Evolutionary conservation across 2,329 filamentous ascomycete genomes (phyloP), one percentile per base, ranked within the genome.

Genomic region (Colletotrichum liriopes): DNA sequence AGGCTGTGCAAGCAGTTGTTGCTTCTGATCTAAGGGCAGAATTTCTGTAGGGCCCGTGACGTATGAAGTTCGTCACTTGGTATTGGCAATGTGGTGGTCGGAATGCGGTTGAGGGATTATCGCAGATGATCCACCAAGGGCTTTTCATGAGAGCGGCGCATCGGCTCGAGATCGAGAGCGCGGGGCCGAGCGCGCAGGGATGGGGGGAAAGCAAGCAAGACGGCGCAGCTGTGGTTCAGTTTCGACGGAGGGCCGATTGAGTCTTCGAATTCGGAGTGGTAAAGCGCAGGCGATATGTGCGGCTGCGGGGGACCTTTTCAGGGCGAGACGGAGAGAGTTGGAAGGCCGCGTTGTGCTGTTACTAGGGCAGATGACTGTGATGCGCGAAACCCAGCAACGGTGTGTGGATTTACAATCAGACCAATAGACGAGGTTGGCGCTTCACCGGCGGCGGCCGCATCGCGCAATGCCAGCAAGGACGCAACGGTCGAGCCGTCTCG

Each of bases 11-110:
- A 14, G 20, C 52, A n/a, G 18, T n/a, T 55, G 2, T 76, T 75
- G 75, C 78, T 81, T 73, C 77, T 84, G 76, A 84, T 82, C 79
- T 79, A 8, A 37, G 76, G 75, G 26, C 7, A 37, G 20, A 26
- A 7, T 29, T 29, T 18, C n/a, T n/a, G 26, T 8, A 45, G 16
- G 11, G 8, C 23, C 18, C 23, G 20, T 26, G 23, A 55, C 26
- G 14, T 64, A 26, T 35, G 18, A n/a, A 18, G 16, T 32, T 39
- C 29, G 14, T 51, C n/a, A 23, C 32, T 26, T 59, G 39, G 41
- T 37, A 35, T 47, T 49, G 41, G 8, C 32, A n/a, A 16, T 32
- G n/a, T 14, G 29, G 52, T 72, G 37, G 52, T 37, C 14, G 49
- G 11, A 20, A 23, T 47, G 51, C 51, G 32, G 26, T 41, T 71